A percentile compares a stretch with the other conserved stretches of the same genome.
These are phyloP conservation scores for Boletus pseudo-olivaceus DNA, from an alignment of 768 basidiomycete genomes.

Conservation along the genomic window DNA sequence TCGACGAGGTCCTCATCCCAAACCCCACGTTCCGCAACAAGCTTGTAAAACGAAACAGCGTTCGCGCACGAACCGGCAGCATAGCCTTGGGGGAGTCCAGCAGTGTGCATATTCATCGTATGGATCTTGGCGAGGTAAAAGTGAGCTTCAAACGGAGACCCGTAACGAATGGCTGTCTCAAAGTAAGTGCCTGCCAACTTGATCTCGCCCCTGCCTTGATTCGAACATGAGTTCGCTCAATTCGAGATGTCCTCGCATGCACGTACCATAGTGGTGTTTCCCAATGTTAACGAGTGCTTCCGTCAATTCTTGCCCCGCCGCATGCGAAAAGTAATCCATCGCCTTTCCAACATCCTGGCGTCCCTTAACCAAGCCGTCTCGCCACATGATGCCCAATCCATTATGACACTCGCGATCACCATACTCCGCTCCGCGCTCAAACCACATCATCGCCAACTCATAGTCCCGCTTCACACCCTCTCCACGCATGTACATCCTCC, in stretches of 20 bases:
- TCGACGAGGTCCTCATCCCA: slow-evolving; percentile 78
- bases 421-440: slow-evolving; percentile 76
- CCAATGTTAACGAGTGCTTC: slow-evolving; percentile 92
- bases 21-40: slow-evolving; percentile 87
- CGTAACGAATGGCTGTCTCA: slow-evolving; percentile 79
- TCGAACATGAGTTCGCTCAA: slow-evolving; percentile 3
- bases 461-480: slow-evolving; percentile 84
- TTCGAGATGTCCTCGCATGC: neutral
- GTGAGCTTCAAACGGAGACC: slow-evolving; percentile 92
- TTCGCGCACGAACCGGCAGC: slow-evolving; percentile 79
- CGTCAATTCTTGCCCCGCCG: slow-evolving; percentile 83
- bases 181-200: slow-evolving; percentile 67
- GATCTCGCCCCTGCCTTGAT: slow-evolving; percentile 65
- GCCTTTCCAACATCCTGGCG: slow-evolving; percentile 68
- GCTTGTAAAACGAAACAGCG: slow-evolving; percentile 90
- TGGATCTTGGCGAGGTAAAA: slow-evolving; percentile 90
- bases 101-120: slow-evolving; percentile 46
- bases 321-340: slow-evolving; percentile 62
- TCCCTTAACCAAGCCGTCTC: slow-evolving; percentile 79
- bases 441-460: slow-evolving; percentile 85
- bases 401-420: slow-evolving; percentile 89
- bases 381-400: slow-evolving; percentile 85
- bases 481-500: slow-evolving; percentile 90
- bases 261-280: slow-evolving; percentile 67
- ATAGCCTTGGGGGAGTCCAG: slow-evolving; percentile 43